Base-by-base conservation (phyloP, 176 grass and related monocot species). In the Secale cereale region DNA sequence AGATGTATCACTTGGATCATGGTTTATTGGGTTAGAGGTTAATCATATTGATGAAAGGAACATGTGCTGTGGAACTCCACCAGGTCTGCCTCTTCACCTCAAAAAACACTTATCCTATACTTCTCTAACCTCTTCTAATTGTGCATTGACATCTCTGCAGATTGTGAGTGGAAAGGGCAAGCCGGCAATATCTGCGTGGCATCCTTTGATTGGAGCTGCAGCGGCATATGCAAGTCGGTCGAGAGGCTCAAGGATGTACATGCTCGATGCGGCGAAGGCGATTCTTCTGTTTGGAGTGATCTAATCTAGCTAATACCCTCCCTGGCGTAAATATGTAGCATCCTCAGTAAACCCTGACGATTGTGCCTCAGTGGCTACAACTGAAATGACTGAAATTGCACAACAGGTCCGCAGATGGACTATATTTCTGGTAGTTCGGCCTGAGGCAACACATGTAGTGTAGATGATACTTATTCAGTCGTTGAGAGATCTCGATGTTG, bases 41-140 rank as follows among this genome's bases (percentile, higher is more conserved):
- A 93, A 97, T 66, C 92, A 97, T 66, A 91, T 94, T 8, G 94
- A 97, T 52, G 94, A 97, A 83, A 92, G 92, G 83, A 97, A 83
- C 59, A 94, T 97, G 94, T 94, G 94, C 78, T 97, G 94, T 48
- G 94, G 94, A 87, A 97, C 94, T 77, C 94, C 92, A 32, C 92
- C 94, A 84, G 94, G 94, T 94, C 13, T 32, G 57, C 83, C 31
- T 78, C n/a, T 32, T 46, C 83, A 23, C 81, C 65, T 19, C 80
- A n/a, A 28, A 35, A 62, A 43, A n/a, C 45, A 3, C 32, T 69
- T 11, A 13, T 54, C 36, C 46, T 40, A 46, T 17, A 12, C 63
- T 72, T 71, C 6, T 79, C 25, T 85, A 6, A 10, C 33, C 48
- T 59, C 16, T 26, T 40, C 62, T 90, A 74, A 80, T 71, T 56